Percentiles rank a stretch among this genome's conserved stretches.
Evolutionary conservation across 139 green algal genomes (phyloP).

Genomic region (Monoraphidium neglectum): DNA sequence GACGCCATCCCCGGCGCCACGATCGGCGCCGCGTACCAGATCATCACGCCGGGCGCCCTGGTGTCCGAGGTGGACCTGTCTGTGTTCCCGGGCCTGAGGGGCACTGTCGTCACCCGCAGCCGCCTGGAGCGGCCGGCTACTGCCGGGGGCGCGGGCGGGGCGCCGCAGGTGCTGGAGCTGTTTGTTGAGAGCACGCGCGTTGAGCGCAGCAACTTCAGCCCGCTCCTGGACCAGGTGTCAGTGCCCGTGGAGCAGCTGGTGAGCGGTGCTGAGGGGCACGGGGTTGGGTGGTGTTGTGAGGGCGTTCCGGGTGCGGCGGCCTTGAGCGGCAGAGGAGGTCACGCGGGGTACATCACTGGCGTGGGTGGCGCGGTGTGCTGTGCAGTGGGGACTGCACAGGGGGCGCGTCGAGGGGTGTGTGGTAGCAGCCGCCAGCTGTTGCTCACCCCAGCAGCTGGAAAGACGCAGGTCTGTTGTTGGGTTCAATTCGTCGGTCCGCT

Average conservation of each 20-base stretch:
- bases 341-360: too few relatives aligned
- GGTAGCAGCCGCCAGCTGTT: too few relatives aligned
- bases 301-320: too few relatives aligned
- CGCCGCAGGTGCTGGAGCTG: conserved; percentile 6
- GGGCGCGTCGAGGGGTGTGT: too few relatives aligned
- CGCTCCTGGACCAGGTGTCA: conserved; percentile 31
- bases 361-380: too few relatives aligned
- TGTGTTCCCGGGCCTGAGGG: conserved; percentile 27
- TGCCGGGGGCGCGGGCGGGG: neutral
- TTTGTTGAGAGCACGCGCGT: conserved; percentile 31
- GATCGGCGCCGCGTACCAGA: conserved; percentile 25
- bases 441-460: too few relatives aligned
- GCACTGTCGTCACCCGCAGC: conserved; percentile 29
- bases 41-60: neutral
- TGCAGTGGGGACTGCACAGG: too few relatives aligned
- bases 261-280: too few relatives aligned
- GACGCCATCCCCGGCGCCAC: conserved; percentile 36
- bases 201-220: conserved; percentile 26
- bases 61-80: conserved; percentile 14
- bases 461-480: too few relatives aligned
- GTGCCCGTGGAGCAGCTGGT: conserved; percentile 37
- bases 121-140: neutral
- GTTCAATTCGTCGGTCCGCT: too few relatives aligned
- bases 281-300: too few relatives aligned
- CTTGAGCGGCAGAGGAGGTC: too few relatives aligned